Evolutionary conservation across 2,329 filamentous ascomycete species (phyloP).

Genomic region (Arthrobotrys sphaeroides): DNA sequence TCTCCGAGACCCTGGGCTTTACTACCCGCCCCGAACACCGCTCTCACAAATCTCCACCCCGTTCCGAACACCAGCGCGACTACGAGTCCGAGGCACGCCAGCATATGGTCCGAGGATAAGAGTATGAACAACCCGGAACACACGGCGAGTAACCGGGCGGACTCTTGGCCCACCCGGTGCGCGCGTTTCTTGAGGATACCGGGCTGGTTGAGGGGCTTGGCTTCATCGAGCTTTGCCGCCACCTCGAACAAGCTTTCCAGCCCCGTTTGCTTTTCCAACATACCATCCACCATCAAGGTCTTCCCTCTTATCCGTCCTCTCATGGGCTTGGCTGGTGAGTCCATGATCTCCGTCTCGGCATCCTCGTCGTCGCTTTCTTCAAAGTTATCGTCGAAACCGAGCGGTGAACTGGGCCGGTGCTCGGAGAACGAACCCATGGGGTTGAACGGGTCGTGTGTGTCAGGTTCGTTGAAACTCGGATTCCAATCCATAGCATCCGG

Average conservation of each 20-base stretch:
- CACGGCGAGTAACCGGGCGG: conserved; percentile 41
- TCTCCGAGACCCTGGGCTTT: conserved; percentile 12
- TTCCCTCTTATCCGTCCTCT: conserved; percentile 21
- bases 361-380: conserved; percentile 32
- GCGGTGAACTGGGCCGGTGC: conserved; percentile 36
- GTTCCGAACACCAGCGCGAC: conserved; percentile 28
- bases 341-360: conserved; percentile 38
- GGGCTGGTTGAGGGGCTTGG: conserved; percentile 45
- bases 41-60: conserved; percentile 28
- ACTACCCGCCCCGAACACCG: conserved; percentile 4
- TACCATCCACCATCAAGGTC: conserved; percentile 36
- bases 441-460: conserved; percentile 18
- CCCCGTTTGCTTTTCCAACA: conserved; percentile 37
- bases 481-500: conserved; percentile 52
- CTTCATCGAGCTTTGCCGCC: conserved; percentile 38
- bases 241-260: conserved; percentile 48
- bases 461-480: conserved; percentile 17
- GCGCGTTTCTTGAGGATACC: conserved; percentile 45
- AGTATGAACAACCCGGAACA: conserved; percentile 35
- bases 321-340: conserved; percentile 34
- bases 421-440: conserved; percentile 23
- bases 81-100: conserved; percentile 19
- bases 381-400: conserved; percentile 16
- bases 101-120: conserved; percentile 15
- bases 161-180: conserved; percentile 37